phyloP scores from a whole-genome alignment of 305 asterid species.

The Fraxinus xanthoxyloides region DNA sequence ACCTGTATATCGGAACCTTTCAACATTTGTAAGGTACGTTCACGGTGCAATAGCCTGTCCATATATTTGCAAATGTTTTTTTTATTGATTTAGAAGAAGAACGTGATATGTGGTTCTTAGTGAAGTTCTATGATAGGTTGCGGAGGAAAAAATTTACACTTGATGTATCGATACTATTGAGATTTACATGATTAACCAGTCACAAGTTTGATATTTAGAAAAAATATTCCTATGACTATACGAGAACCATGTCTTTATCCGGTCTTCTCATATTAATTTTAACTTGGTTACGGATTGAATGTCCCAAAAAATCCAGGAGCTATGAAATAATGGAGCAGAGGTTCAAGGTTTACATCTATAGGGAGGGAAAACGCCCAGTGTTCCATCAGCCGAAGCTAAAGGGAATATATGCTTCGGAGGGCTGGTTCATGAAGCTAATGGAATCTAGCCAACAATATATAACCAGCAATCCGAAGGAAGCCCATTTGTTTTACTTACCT shows the following conservation, averaged over 20 bases:
- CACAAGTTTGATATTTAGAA: background rate
- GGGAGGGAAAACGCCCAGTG: constrained; percentile 64
- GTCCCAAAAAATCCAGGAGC: constrained; percentile 44
- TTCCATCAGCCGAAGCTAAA: constrained; percentile 54
- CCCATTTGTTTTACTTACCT: constrained; percentile 71
- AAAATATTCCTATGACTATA: background rate
- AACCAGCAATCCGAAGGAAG: constrained; percentile 45
- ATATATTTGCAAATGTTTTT: background rate
- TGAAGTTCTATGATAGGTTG: background rate
- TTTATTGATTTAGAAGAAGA: background rate
- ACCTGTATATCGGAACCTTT: constrained; percentile 56
- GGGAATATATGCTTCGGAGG: constrained; percentile 78
- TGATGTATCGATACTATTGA: background rate
- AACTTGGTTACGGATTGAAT: background rate
- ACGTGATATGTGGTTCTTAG: background rate
- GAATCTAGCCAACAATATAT: constrained; percentile 47
- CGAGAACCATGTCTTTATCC: background rate
- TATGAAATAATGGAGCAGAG: constrained; percentile 65
- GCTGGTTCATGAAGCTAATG: constrained; percentile 82
- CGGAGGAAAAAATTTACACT: background rate
- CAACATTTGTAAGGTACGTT: constrained; percentile 50
- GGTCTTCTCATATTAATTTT: background rate
- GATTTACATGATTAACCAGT: background rate
- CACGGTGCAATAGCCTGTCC: background rate
- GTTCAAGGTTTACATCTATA: constrained; percentile 62